Base-by-base conservation (phyloP, 768 basidiomycete genomes). In the Steccherinum ochraceum region DNA sequence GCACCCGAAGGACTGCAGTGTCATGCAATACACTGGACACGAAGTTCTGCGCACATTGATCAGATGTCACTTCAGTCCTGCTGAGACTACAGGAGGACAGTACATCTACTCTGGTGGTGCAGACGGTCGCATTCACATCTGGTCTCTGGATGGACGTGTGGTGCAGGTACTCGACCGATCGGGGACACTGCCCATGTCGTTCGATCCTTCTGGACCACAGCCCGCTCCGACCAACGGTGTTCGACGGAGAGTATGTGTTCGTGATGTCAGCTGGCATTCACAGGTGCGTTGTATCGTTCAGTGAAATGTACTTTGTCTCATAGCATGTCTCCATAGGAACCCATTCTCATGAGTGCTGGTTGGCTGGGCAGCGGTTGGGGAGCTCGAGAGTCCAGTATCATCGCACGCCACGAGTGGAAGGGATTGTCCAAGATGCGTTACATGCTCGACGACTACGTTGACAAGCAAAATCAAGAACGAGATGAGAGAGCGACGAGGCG, bases 371-470 rank as follows among this genome's bases (percentile, higher is more conserved):
- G 72, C 18, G 58, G 61, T 7, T 62, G 61, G 61, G 57, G 57
- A 24, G 18, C 47, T 24, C 69, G 74, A 25, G 77, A 76, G 18
- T 82, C 84, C 12, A 93, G 91, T 30, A 76, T 83, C 40, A 79
- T 99, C 20, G 95, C 94, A 4, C 77, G 88, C 57, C 96, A 99
- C 58, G 91, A 97, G 68, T 99, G 93, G 91, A 96, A 94, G 68
- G 93, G 94, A 4, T 69, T 94, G 49, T 77, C 79, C 1, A 94
- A 92, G 67, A 78, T 81, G 70, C 65, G 67, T 0, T 73, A 79
- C 35, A 69, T 69, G 4, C 61, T 96, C 44, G 85, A 92, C 59
- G 90, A 93, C 61, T 86, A 81, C 75, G 74, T 78, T 3, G 86
- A 86, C 67, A 86, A 79, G 60, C 64, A 64, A 30, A 59, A 58